Evolutionary conservation across 129 eudicot genomes (phyloP).

Genomic region (Centella asiatica): DNA sequence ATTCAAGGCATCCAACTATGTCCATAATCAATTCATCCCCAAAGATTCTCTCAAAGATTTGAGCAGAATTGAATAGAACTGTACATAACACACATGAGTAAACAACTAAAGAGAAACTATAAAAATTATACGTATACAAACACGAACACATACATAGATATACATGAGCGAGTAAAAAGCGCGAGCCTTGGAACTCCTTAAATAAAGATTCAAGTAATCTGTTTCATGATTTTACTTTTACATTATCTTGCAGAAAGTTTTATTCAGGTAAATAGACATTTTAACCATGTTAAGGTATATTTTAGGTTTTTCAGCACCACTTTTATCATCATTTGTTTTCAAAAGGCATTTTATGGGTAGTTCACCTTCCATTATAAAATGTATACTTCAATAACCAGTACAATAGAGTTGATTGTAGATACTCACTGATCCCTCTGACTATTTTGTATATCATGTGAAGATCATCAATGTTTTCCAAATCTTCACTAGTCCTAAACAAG

Average conservation of each 20-base stretch:
- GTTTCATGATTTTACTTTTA: too few relatives aligned
- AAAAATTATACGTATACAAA: background rate
- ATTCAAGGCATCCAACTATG: constrained; percentile 83
- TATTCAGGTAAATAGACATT: too few relatives aligned
- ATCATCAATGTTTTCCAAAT: constrained; percentile 68
- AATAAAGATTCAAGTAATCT: too few relatives aligned
- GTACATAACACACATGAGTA: constrained; percentile 22
- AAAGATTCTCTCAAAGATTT: constrained; percentile 74
- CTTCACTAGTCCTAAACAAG: constrained; percentile 68
- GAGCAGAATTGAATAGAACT: constrained; percentile 77
- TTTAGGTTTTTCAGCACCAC: too few relatives aligned
- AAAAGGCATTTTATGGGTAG: too few relatives aligned
- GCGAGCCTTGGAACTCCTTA: too few relatives aligned
- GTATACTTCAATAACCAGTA: too few relatives aligned
- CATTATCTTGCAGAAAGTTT: too few relatives aligned
- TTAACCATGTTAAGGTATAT: too few relatives aligned
- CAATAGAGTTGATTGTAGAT: background rate
- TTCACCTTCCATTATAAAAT: too few relatives aligned
- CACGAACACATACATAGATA: background rate
- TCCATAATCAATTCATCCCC: constrained; percentile 85
- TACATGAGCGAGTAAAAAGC: too few relatives aligned
- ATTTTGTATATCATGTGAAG: constrained; percentile 80
- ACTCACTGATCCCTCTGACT: constrained; percentile 76
- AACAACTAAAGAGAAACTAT: background rate
- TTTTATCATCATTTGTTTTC: too few relatives aligned